Evolutionary conservation across 208 protist species (phyloP).

Genomic region (Crithidia bombi): DNA sequence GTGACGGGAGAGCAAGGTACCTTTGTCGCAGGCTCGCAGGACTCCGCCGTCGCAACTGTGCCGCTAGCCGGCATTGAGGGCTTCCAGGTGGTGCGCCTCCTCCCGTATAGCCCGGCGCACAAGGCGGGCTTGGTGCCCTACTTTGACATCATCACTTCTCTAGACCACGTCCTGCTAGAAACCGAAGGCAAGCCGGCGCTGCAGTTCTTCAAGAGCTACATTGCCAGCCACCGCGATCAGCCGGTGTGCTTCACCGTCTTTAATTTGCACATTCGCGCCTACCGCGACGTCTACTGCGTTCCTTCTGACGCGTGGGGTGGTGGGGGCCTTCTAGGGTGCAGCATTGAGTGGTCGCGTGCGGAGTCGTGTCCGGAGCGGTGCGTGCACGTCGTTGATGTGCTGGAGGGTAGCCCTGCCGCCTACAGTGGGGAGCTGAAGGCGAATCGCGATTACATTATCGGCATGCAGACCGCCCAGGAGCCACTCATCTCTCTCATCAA

Average conservation of each 20-base stretch:
- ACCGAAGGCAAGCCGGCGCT: slow-evolving; percentile 25
- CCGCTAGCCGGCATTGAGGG: slow-evolving; percentile 51
- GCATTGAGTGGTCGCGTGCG: slow-evolving; percentile 73
- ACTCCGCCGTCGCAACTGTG: slow-evolving; percentile 6
- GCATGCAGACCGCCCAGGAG: slow-evolving; percentile 77
- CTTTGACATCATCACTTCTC: slow-evolving; percentile 87
- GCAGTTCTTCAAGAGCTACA: slow-evolving; percentile 61
- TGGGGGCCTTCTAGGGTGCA: slow-evolving; percentile 80
- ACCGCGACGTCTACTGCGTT: slow-evolving; percentile 61
- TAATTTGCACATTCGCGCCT: slow-evolving; percentile 59
- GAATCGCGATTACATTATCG: slow-evolving; percentile 83
- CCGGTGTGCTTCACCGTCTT: slow-evolving; percentile 67
- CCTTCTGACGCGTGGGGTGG: slow-evolving; percentile 48
- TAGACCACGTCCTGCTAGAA: slow-evolving; percentile 54
- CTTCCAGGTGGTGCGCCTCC: slow-evolving; percentile 79
- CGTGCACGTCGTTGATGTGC: slow-evolving; percentile 75
- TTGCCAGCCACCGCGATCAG: slow-evolving; percentile 46
- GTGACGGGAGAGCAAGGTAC: neutral
- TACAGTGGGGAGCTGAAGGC: slow-evolving; percentile 46
- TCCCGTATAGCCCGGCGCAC: slow-evolving; percentile 79
- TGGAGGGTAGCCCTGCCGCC: slow-evolving; percentile 58
- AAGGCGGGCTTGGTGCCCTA: slow-evolving; percentile 79
- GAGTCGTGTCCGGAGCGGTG: slow-evolving; percentile 40
- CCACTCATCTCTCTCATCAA: slow-evolving; percentile 67
- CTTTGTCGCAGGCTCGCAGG: neutral